These are phyloP conservation scores for Penicillium sp. DNA, from an alignment of 2,329 filamentous ascomycete species.

Conservation along the genomic window DNA sequence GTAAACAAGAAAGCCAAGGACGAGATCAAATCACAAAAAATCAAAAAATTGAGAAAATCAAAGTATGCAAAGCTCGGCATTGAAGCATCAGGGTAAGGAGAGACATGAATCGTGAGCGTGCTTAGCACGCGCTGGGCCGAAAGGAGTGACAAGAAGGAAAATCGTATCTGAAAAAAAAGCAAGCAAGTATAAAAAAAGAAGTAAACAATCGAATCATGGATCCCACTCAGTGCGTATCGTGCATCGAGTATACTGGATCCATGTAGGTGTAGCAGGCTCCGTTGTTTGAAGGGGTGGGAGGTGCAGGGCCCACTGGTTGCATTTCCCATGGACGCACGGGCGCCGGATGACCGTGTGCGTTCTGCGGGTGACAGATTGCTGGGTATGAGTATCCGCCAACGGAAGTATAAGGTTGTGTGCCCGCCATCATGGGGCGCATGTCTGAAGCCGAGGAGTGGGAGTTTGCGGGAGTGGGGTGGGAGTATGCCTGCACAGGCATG, in stretches of 20 bases:
- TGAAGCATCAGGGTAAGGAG: slow-evolving; percentile 37
- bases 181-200: slow-evolving; percentile 2
- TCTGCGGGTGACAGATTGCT: slow-evolving; percentile 32
- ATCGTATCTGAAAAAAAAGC: slow-evolving; percentile 23
- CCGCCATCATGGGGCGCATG: slow-evolving; percentile 36
- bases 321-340: slow-evolving; percentile 43
- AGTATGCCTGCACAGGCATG: slow-evolving; percentile 47
- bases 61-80: slow-evolving; percentile 16
- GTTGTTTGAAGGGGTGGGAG: slow-evolving; percentile 27
- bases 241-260: slow-evolving; percentile 36
- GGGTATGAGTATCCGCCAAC: slow-evolving; percentile 36
- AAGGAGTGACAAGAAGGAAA: slow-evolving; percentile 31
- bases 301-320: slow-evolving; percentile 31
- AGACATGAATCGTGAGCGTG: slow-evolving; percentile 34
- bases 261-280: slow-evolving; percentile 35
- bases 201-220: slow-evolving; percentile 1
- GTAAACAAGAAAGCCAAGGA: background rate
- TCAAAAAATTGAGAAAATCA: background rate
- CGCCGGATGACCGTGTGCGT: slow-evolving; percentile 30
- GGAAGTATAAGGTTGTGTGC: slow-evolving; percentile 33
- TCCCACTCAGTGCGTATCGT: slow-evolving; percentile 25
- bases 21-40: background rate
- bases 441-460: slow-evolving; percentile 38
- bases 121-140: slow-evolving; percentile 21
- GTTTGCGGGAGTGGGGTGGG: slow-evolving; percentile 36